Evolutionary conservation across 441 rosid species (phyloP).

Genomic region (Pelargonium cotyledonis): DNA sequence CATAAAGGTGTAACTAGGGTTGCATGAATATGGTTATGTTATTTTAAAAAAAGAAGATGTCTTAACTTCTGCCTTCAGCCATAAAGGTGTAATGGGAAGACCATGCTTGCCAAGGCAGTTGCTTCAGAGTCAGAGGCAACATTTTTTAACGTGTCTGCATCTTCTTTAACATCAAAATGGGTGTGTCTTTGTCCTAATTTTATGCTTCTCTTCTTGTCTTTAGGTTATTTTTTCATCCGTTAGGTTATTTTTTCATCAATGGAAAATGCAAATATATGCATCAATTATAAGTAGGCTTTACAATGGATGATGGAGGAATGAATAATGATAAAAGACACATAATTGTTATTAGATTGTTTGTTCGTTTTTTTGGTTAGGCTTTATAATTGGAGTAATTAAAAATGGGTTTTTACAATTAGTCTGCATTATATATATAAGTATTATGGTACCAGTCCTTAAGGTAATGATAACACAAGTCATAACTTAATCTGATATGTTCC

Average conservation of each 20-base stretch:
- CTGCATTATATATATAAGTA: not conserved
- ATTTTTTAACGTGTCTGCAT: conserved; percentile 88
- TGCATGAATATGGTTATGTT: not conserved
- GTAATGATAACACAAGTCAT: not conserved
- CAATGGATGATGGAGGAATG: not conserved
- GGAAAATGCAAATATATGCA: not conserved
- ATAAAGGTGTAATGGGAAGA: conserved; percentile 93
- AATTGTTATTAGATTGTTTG: not conserved
- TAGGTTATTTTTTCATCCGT: not conserved
- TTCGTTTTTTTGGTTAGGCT: not conserved
- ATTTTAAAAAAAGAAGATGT: not conserved
- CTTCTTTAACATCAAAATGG: conserved; percentile 94
- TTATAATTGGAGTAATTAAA: not conserved
- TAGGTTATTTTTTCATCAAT: not conserved
- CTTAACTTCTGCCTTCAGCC: conserved; percentile 10
- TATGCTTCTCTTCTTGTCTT: conserved; percentile 1
- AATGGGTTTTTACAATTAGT: not conserved
- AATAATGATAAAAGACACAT: not conserved
- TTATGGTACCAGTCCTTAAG: not conserved
- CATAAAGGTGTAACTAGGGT: not conserved
- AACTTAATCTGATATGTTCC: not conserved
- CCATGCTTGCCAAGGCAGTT: conserved; percentile 97
- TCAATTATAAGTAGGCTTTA: not conserved
- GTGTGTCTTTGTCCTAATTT: conserved; percentile 35
- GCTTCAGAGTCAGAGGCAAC: conserved; percentile 95